These are phyloP conservation scores for Eudorina sp. DNA, from an alignment of 139 green algal species.

Conservation along the genomic window DNA sequence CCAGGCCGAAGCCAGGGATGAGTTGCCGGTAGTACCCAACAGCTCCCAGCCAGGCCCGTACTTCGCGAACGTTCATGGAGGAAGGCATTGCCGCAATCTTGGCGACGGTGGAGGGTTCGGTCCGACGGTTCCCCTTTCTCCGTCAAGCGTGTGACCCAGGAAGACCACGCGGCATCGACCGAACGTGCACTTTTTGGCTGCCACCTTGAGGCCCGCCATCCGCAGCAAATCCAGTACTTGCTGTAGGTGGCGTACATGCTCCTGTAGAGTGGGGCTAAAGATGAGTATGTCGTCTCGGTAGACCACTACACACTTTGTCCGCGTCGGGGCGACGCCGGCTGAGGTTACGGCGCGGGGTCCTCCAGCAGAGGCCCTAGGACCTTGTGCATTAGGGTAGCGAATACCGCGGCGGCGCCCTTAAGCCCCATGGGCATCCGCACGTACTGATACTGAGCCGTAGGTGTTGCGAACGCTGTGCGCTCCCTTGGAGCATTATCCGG, in stretches of 20 bases:
- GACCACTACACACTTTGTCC: too few species aligned
- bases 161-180: neutral
- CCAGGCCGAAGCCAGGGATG: neutral
- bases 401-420: neutral
- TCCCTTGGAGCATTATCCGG: neutral
- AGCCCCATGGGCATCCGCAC: neutral
- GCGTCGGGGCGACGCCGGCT: neutral
- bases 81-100: neutral
- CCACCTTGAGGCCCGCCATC: too few species aligned
- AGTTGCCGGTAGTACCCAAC: neutral
- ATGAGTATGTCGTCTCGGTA: too few species aligned
- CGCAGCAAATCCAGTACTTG: too few species aligned
- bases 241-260: neutral
- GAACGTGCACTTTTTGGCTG: neutral
- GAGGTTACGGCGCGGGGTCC: neutral
- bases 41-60: neutral
- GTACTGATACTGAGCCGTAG: neutral
- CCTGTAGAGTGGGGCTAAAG: too few species aligned
- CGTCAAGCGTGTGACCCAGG: neutral
- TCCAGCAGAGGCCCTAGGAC: neutral
- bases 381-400: neutral
- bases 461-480: neutral
- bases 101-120: neutral
- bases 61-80: neutral
- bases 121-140: neutral